phyloP scores from a whole-genome alignment of 2,329 filamentous ascomycete species.

The Herpotrichia juniperi region DNA sequence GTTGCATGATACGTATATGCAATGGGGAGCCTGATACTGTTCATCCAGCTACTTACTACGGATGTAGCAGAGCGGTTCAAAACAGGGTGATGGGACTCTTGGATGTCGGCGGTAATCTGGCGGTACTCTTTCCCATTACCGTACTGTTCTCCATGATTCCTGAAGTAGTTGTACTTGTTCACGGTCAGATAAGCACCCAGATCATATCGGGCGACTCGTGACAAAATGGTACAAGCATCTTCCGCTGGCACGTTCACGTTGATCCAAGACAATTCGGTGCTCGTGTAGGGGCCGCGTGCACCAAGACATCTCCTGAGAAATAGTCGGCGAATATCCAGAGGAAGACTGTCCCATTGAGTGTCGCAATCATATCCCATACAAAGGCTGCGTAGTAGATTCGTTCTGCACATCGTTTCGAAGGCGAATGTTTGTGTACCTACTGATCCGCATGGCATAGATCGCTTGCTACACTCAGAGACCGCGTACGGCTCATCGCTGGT shows the following conservation, averaged over 20 bases:
- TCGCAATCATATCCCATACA: conserved; percentile 59
- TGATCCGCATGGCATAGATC: conserved; percentile 35
- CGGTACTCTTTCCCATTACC: conserved; percentile 37
- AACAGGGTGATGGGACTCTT: conserved; percentile 36
- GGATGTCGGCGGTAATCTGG: conserved; percentile 40
- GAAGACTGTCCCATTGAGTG: conserved; percentile 58
- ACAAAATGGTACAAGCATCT: conserved; percentile 42
- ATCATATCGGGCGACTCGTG: conserved; percentile 56
- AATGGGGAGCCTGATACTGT: conserved; percentile 41
- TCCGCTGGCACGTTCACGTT: conserved; percentile 50
- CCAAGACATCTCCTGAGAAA: conserved; percentile 56
- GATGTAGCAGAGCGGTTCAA: conserved; percentile 35
- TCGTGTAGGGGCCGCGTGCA: conserved; percentile 47
- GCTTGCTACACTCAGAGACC: conserved; percentile 42
- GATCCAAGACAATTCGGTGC: conserved; percentile 52
- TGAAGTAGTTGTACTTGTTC: conserved; percentile 41
- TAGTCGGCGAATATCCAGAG: conserved; percentile 52
- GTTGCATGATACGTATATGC: conserved; percentile 51
- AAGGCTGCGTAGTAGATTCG: conserved; percentile 54
- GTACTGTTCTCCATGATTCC: conserved; percentile 24
- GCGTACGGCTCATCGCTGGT: conserved; percentile 22
- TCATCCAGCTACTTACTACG: conserved; percentile 27
- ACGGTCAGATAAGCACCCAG: conserved; percentile 50
- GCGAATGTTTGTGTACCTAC: conserved; percentile 19
- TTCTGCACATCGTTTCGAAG: conserved; percentile 41